These are phyloP conservation scores for Bonnemaisonia californica DNA, from an alignment of 31 red algal genomes.

Conservation along the genomic window DNA sequence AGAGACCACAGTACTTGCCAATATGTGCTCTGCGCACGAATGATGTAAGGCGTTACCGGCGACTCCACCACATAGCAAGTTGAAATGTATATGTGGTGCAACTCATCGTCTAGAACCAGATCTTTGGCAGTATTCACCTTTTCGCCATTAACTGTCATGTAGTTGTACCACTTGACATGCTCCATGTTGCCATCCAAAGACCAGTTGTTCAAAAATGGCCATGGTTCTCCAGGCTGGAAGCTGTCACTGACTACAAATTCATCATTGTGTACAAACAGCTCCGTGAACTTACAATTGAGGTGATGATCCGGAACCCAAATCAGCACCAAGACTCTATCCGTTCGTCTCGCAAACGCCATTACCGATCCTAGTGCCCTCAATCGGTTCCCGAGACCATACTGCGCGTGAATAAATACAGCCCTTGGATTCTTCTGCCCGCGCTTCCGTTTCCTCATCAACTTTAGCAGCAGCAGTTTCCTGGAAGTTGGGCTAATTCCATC, in stretches of 20 bases:
- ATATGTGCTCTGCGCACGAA: slow-evolving; percentile 52
- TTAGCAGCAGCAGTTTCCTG: slow-evolving; percentile 41
- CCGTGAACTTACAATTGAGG: slow-evolving; percentile 56
- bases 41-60: slow-evolving; percentile 60
- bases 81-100: slow-evolving; percentile 57
- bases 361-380: slow-evolving; percentile 75
- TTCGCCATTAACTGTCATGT: slow-evolving; percentile 55
- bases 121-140: slow-evolving; percentile 32
- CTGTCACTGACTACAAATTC: slow-evolving; percentile 34
- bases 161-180: slow-evolving; percentile 63
- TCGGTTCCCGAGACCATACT: slow-evolving; percentile 81
- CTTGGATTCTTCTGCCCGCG: slow-evolving; percentile 25
- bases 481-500: slow-evolving; percentile 38
- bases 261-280: slow-evolving; percentile 68
- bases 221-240: slow-evolving; percentile 47
- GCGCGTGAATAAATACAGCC: slow-evolving; percentile 66
- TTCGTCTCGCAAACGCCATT: slow-evolving; percentile 68
- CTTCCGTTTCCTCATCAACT: slow-evolving; percentile 40
- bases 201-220: slow-evolving; percentile 34
- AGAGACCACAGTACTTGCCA: slow-evolving; percentile 62
- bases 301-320: slow-evolving; percentile 81
- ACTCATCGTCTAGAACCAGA: slow-evolving; percentile 38
- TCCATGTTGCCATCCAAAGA: slow-evolving; percentile 27
- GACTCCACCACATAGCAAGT: slow-evolving; percentile 72
- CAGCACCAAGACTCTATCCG: slow-evolving; percentile 53